Evolutionary conservation across 768 basidiomycete genomes (phyloP).

Genomic region (Leccinum uliginosum): DNA sequence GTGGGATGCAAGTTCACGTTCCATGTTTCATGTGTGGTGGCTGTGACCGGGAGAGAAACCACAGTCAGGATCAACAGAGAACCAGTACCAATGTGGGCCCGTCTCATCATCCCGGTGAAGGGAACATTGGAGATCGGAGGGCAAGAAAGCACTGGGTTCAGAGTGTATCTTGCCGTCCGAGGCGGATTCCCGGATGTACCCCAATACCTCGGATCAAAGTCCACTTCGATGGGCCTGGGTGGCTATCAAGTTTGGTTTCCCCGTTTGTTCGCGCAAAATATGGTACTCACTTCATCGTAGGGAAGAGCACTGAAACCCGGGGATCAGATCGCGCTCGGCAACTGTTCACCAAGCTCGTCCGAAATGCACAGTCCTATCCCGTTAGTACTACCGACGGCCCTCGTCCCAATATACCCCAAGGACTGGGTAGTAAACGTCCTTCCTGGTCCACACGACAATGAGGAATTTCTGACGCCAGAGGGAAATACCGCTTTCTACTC

Average conservation of each 20-base stretch:
- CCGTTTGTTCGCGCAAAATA: not conserved
- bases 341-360: conserved; percentile 21
- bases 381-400: conserved; percentile 21
- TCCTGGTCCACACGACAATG: conserved; percentile 60
- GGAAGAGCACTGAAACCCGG: conserved; percentile 49
- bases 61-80: conserved; percentile 40
- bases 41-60: conserved; percentile 50
- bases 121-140: conserved; percentile 39
- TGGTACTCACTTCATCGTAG: conserved; percentile 26
- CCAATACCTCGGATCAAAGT: conserved; percentile 57
- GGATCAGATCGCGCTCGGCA: conserved; percentile 44
- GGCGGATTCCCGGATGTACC: conserved; percentile 61
- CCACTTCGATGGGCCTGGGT: conserved; percentile 58
- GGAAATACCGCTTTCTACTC: conserved; percentile 50
- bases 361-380: conserved; percentile 8
- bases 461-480: conserved; percentile 45
- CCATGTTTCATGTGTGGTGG: conserved; percentile 43
- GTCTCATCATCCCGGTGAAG: conserved; percentile 41
- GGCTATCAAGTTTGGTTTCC: conserved; percentile 41
- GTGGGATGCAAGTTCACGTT: conserved; percentile 46
- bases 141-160: conserved; percentile 37
- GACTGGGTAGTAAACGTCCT: conserved; percentile 54
- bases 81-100: conserved; percentile 44
- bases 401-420: conserved; percentile 43
- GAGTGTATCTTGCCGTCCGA: conserved; percentile 51